Percentiles rank a stretch among this genome's conserved stretches.
phyloP scores from a whole-genome alignment of 805 yeast genomes.

The Kodamaea kakaduensis region DNA sequence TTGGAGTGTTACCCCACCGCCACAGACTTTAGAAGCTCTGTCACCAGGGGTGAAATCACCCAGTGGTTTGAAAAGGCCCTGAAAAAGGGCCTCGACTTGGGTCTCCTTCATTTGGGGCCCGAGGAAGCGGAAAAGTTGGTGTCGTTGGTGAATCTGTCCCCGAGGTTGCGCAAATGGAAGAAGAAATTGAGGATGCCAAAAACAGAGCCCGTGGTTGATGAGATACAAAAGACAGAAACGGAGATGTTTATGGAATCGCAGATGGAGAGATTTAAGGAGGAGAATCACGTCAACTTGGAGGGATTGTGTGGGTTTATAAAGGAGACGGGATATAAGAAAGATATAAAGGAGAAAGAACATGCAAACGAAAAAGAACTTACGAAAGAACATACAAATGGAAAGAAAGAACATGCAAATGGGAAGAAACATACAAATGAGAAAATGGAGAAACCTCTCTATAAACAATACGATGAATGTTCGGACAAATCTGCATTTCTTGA shows the following conservation, averaged over 20 bases:
- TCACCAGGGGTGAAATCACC: not conserved
- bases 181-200: not conserved
- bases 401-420: no score
- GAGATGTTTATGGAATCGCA: not conserved
- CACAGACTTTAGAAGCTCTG: not conserved
- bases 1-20: not conserved
- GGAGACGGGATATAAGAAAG: constrained; percentile 1
- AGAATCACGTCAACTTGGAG: constrained; percentile 6
- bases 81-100: constrained; percentile 1
- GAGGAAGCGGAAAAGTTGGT: not conserved
- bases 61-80: constrained; percentile 2
- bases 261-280: constrained; percentile 1
- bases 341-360: no score
- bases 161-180: not conserved
- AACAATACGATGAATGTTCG: no score
- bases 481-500: constrained; percentile 20
- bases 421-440: no score
- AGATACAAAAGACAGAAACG: not conserved
- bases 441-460: no score
- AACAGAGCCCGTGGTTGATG: not conserved
- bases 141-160: not conserved
- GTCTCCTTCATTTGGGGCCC: not conserved
- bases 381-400: no score
- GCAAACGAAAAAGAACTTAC: no score
- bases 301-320: constrained; percentile 7